A percentile compares a stretch with the other conserved stretches of the same genome.
These are phyloP conservation scores for Macrophomina phaseolina DNA, from an alignment of 2,329 filamentous ascomycete genomes.

Conservation along the genomic window DNA sequence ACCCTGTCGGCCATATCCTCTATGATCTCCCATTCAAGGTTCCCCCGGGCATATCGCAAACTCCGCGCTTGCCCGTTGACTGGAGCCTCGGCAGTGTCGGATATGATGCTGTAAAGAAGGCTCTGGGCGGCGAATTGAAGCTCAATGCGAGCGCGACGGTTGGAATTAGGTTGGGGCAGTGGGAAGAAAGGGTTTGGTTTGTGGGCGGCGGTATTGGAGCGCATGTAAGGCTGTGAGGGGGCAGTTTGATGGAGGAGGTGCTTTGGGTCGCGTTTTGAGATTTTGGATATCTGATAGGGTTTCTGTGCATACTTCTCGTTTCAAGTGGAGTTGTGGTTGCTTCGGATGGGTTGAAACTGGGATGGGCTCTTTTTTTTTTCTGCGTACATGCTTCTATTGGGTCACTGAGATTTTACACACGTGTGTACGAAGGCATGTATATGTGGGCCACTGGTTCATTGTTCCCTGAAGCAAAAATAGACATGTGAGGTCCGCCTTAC, in stretches of 20 bases:
- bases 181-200: slow-evolving; percentile 69
- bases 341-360: neutral
- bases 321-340: neutral
- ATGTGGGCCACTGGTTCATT: neutral
- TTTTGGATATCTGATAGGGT: neutral
- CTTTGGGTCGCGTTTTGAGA: neutral
- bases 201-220: slow-evolving; percentile 54
- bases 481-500: neutral
- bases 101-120: slow-evolving; percentile 79
- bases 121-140: slow-evolving; percentile 79
- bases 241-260: neutral
- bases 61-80: slow-evolving; percentile 79
- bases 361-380: neutral
- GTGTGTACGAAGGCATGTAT: neutral
- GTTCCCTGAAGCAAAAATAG: neutral
- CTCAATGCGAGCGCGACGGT: slow-evolving; percentile 80
- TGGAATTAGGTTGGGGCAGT: slow-evolving; percentile 74
- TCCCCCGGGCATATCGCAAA: slow-evolving; percentile 73
- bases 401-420: neutral
- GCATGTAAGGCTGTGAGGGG: slow-evolving; percentile 48
- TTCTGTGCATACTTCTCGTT: neutral
- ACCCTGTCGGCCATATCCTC: slow-evolving; percentile 77
- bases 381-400: neutral
- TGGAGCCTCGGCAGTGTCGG: slow-evolving; percentile 80
- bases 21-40: slow-evolving; percentile 77